Evolutionary conservation across 2,329 filamentous ascomycete species (phyloP).

Genomic region (Pyricularia sp.): DNA sequence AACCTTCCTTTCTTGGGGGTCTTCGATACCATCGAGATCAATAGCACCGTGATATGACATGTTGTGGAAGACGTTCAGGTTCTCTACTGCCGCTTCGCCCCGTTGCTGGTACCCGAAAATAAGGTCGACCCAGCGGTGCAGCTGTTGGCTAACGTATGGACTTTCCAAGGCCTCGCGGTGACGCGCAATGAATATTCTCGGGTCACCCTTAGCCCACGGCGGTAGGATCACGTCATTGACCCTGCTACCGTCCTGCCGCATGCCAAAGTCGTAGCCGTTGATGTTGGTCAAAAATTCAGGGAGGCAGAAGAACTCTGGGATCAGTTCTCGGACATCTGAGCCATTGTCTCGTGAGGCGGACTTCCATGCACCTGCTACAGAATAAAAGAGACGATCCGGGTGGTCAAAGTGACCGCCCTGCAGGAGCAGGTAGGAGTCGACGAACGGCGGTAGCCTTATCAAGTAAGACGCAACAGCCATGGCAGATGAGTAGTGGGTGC

Average conservation of each 20-base stretch:
- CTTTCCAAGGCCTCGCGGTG: slow-evolving; percentile 93
- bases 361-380: slow-evolving; percentile 78
- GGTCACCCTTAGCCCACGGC: slow-evolving; percentile 92
- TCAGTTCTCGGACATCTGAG: slow-evolving; percentile 87
- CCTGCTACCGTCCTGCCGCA: slow-evolving; percentile 61
- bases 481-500: slow-evolving; percentile 95
- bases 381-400: slow-evolving; percentile 89
- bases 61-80: slow-evolving; percentile 90
- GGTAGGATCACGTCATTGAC: slow-evolving; percentile 86
- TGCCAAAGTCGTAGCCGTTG: slow-evolving; percentile 88
- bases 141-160: slow-evolving; percentile 74
- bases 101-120: slow-evolving; percentile 91
- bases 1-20: slow-evolving; percentile 73
- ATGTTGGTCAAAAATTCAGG: slow-evolving; percentile 91
- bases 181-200: slow-evolving; percentile 88
- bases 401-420: slow-evolving; percentile 97
- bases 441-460: slow-evolving; percentile 88
- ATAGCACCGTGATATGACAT: slow-evolving; percentile 90
- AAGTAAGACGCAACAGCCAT: slow-evolving; percentile 98
- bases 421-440: slow-evolving; percentile 84
- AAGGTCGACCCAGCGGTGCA: slow-evolving; percentile 93
- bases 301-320: slow-evolving; percentile 93
- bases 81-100: slow-evolving; percentile 82
- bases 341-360: slow-evolving; percentile 84
- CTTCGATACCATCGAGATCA: slow-evolving; percentile 80